Evolutionary conservation across 2,329 filamentous ascomycete genomes (phyloP).

Genomic region (Aspergillus caelatus): DNA sequence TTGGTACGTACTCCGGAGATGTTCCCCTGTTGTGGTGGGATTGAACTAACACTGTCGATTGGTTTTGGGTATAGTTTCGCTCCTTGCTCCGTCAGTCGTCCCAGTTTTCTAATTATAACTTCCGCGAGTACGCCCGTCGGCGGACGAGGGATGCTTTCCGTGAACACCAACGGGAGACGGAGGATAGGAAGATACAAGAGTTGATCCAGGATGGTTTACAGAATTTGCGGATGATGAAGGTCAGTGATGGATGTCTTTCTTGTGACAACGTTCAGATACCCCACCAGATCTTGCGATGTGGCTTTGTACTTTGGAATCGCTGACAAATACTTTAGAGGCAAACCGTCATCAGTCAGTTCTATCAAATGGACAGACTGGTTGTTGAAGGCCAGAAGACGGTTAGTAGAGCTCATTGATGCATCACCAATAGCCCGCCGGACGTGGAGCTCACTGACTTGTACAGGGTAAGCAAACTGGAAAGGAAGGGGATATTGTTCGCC

Average conservation of each 20-base stretch:
- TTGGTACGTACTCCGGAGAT: slow-evolving; percentile 37
- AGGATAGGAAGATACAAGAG: slow-evolving; percentile 79
- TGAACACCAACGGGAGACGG: slow-evolving; percentile 73
- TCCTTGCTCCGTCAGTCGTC: slow-evolving; percentile 82
- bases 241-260: slow-evolving; percentile 47
- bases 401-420: slow-evolving; percentile 35
- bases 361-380: slow-evolving; percentile 85
- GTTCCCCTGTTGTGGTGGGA: neutral
- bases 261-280: neutral
- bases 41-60: slow-evolving; percentile 4
- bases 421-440: neutral
- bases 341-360: slow-evolving; percentile 93
- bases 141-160: slow-evolving; percentile 89
- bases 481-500: slow-evolving; percentile 69
- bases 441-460: slow-evolving; percentile 1
- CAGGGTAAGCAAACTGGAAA: slow-evolving; percentile 58
- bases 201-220: slow-evolving; percentile 84
- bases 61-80: slow-evolving; percentile 70
- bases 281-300: neutral
- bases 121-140: slow-evolving; percentile 92
- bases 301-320: slow-evolving; percentile 7
- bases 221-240: slow-evolving; percentile 89
- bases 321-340: slow-evolving; percentile 71
- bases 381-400: slow-evolving; percentile 85
- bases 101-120: slow-evolving; percentile 95